A percentile compares a stretch with the other conserved stretches of the same genome.
Evolutionary conservation across 352 stramenopile genomes (phyloP).

Genomic region (Pythium monospermum): DNA sequence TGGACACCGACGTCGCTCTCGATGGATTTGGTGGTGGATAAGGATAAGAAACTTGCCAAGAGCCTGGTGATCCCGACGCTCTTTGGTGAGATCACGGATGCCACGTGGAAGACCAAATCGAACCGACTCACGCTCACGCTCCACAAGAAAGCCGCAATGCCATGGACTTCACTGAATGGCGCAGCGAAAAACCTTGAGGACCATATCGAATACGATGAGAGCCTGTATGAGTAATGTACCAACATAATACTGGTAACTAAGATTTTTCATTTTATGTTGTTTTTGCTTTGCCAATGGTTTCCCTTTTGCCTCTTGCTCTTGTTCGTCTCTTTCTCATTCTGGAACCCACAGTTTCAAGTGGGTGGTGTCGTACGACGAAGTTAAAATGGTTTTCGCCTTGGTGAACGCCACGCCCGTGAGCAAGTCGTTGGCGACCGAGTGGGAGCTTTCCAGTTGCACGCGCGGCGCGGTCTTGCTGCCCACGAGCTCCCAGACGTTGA

Average conservation of each 20-base stretch:
- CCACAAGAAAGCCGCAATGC: conserved; percentile 43
- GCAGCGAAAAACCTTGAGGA: conserved; percentile 78
- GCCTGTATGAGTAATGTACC: conserved; percentile 70
- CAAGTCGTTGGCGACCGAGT: conserved; percentile 56
- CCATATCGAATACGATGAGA: conserved; percentile 83
- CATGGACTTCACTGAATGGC: conserved; percentile 79
- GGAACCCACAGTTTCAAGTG: conserved; percentile 69
- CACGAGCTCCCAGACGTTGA: conserved; percentile 71
- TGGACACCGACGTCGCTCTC: conserved; percentile 78
- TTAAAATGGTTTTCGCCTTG: conserved; percentile 45
- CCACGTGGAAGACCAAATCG: conserved; percentile 51
- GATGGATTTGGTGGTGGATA: conserved; percentile 49
- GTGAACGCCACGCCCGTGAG: conserved; percentile 53
- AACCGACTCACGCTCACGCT: conserved; percentile 68
- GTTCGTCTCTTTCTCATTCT: conserved; percentile 26
- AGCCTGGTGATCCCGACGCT: conserved; percentile 72
- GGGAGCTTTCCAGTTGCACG: conserved; percentile 56
- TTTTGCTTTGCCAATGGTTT: too few relatives aligned
- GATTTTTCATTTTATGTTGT: too few relatives aligned
- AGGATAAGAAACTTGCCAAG: conserved; percentile 37
- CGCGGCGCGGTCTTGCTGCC: conserved; percentile 17
- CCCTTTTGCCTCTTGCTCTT: neutral
- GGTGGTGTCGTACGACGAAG: conserved; percentile 53
- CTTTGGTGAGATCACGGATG: conserved; percentile 60
- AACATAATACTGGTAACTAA: too few relatives aligned